Evolutionary conservation across 352 stramenopile species (phyloP), one percentile per base, ranked within the genome.

Genomic region (Pythium aquatile): DNA sequence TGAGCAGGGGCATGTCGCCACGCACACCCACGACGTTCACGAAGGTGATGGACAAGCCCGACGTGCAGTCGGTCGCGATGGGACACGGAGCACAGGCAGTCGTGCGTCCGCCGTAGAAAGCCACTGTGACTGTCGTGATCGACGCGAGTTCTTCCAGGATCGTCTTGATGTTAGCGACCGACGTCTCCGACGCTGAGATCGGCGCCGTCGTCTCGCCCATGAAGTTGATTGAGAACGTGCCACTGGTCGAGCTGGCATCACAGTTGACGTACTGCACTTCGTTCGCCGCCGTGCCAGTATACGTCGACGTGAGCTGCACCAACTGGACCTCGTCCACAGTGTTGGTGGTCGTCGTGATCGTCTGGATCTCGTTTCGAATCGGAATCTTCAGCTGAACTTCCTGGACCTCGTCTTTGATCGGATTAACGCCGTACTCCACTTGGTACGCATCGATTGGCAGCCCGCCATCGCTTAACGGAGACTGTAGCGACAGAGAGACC

Each of bases 181-280:
- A 78, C 7, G 88, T 89, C 72, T 98, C 81, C 14, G 77, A 91
- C 42, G 76, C 75, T 24, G 68, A 58, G 68, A 99, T 98, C 13
- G 84, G 87, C 8, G 83, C 81, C 5, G 94, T 98, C 16, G 82
- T 97, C 51, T 96, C 81, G 4, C 90, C 93, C n/a, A 82, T 46
- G 32, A 98, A 97, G 2, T 53, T 76, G 3, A 97, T 65, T 0
- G 78, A 77, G 70, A 99, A 99, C 26, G 75, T 85, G 5, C 96
- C 96, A 0, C 60, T 75, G 3, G 56, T 81, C 0, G 63, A 58
- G 46, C 91, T 35, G 74, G 83, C 94, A 68, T 99, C 96, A 63
- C 97, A 99, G 5, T 74, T 81, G 40, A 99, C 81, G 28, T 80
- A 70, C 73, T 99, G 96, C 3, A 97, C 74, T 76, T 99, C 95